Evolutionary conservation across 352 stramenopile genomes (phyloP), one percentile per base, ranked within the genome.

Genomic region (Phytophthora pisi): DNA sequence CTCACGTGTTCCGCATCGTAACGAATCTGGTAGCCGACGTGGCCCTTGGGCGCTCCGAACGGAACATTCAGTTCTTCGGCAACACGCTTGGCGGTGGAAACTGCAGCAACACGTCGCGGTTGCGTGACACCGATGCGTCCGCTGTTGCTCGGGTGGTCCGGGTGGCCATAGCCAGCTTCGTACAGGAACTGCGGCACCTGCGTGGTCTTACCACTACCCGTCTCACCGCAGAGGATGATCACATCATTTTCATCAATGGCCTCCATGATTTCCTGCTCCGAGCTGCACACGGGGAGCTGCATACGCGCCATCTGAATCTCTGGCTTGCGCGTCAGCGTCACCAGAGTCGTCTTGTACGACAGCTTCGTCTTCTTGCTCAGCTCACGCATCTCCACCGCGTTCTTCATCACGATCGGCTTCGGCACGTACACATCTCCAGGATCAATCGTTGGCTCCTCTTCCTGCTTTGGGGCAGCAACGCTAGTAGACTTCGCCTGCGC

Each of bases 231-330:
- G 6, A 99, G 61, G 51, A 99, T 98, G 15, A 99, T 89, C n/a
- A 99, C 97, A 71, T 98, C 93, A 65, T 99, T 93, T 1, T 94
- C 75, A 11, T 80, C 79, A 57, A 99, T 97, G 0, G 96, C 86
- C 70, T 99, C 98, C 81, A 99, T 98, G 64, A 99, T 99, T 82
- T 99, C 98, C 78, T 99, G 98, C 76, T 99, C 98, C 66, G 98
- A 99, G 26, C 84, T 92, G 67, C 96, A 99, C 36, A 99, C 97
- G 3, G 98, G 98, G 31, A 99, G 84, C 76, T 99, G 85, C 82
- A 97, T 98, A 53, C 98, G 92, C 36, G 79, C 79, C 60, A 97
- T 70, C 66, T 97, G 78, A 31, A 99, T 95, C 40, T 89, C 82
- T 0, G 84, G 72, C 15, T 93, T 91, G 30, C 97, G 88, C 30